A percentile compares a stretch with the other conserved stretches of the same genome.
Conservation (phyloP, 2,329 filamentous ascomycete species). For the Fusarium sp. region DNA sequence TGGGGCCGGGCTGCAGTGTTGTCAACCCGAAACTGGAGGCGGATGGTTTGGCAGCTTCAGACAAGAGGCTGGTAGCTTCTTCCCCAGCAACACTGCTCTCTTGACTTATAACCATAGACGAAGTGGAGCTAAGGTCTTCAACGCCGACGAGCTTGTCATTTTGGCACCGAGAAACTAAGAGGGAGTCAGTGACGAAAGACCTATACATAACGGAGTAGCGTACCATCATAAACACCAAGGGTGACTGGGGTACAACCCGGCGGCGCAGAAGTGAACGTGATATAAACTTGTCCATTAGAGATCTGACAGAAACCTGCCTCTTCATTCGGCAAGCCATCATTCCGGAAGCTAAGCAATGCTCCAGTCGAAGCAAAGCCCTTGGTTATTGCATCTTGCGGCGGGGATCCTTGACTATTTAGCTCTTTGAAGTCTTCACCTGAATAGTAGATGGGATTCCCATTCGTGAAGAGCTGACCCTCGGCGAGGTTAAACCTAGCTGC, state of each 20-base stretch:
- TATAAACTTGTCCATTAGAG: accelerated
- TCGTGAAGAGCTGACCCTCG: not conserved
- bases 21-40: not conserved
- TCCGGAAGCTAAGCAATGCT: accelerated
- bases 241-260: not conserved
- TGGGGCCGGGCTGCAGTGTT: accelerated
- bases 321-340: accelerated
- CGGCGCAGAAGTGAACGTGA: accelerated
- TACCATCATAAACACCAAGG: not conserved
- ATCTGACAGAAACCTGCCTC: not conserved
- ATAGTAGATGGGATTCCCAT: not conserved
- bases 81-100: not conserved
- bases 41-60: not conserved
- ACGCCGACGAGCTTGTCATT: not conserved
- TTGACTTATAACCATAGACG: accelerated
- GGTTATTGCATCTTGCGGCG: accelerated
- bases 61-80: accelerated
- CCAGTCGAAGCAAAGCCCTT: not conserved
- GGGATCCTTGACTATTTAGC: accelerated
- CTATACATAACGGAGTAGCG: accelerated
- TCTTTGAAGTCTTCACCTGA: not conserved
- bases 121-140: accelerated
- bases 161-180: not conserved
- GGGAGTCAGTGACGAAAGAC: accelerated
- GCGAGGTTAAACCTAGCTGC: accelerated